Percentiles rank a stretch among this genome's conserved stretches.
Evolutionary conservation across 2,329 filamentous ascomycete genomes (phyloP).

Genomic region (Chlorencoelia australis): DNA sequence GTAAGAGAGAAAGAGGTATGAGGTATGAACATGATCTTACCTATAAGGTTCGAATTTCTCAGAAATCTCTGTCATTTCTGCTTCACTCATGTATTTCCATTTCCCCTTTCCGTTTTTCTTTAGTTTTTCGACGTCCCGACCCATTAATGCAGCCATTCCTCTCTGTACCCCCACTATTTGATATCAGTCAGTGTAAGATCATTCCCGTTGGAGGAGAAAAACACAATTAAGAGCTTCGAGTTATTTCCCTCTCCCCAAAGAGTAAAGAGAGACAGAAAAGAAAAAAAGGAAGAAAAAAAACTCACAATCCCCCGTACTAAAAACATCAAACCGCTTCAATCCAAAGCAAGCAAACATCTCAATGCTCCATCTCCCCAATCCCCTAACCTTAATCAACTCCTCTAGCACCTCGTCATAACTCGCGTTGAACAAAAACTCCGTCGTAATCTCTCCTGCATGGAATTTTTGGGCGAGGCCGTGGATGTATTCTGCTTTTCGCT

Average conservation of each 20-base stretch:
- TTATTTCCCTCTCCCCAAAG: too few species aligned
- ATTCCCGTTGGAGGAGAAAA: too few species aligned
- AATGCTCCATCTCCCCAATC: slow-evolving; percentile 81
- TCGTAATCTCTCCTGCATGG: slow-evolving; percentile 59
- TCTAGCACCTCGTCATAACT: slow-evolving; percentile 79
- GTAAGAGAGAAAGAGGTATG: too few species aligned
- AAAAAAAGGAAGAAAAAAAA: too few species aligned
- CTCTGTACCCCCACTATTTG: slow-evolving; percentile 91
- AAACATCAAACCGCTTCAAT: slow-evolving; percentile 91
- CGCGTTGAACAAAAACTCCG: slow-evolving; percentile 65
- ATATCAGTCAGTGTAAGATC: too few species aligned
- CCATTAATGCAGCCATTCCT: slow-evolving; percentile 82
- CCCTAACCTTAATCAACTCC: slow-evolving; percentile 74
- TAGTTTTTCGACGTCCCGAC: slow-evolving; percentile 72
- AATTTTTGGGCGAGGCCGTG: slow-evolving; percentile 80
- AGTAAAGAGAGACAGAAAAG: too few species aligned
- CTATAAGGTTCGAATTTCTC: slow-evolving; percentile 75
- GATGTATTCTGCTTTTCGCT: slow-evolving; percentile 94
- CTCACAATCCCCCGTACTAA: slow-evolving; percentile 80
- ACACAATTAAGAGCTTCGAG: too few species aligned
- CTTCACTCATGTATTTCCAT: slow-evolving; percentile 96
- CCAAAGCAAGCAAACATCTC: slow-evolving; percentile 98
- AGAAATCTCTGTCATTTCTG: slow-evolving; percentile 78
- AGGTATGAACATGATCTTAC: slow-evolving; percentile 29
- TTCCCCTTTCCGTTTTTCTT: slow-evolving; percentile 66